Evolutionary conservation across 495 filamentous ascomycete genomes (phyloP), one percentile per base, ranked within the genome.

Genomic region (Parachaetomium inaequale): DNA sequence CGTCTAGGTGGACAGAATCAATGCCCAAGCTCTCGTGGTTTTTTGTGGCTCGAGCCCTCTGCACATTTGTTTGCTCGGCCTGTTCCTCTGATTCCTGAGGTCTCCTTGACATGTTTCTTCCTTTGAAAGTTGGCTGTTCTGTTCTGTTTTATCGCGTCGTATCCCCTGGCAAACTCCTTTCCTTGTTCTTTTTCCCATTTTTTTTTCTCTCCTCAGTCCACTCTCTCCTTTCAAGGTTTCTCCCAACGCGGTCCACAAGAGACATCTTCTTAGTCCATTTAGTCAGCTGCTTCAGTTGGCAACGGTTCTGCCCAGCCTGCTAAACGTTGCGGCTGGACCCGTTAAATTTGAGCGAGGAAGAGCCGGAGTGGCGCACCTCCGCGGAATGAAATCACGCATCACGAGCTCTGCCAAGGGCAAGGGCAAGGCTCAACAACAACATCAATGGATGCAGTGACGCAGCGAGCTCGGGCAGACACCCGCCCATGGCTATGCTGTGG

Each of bases 291-390:
- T n/a, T 51, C 50, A 29, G 40, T 29, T 31, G 26, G 51, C 47
- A 61, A 57, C 65, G 53, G 50, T 55, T 31, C 14, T 36, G 36
- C 46, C 28, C 38, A 31, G 28, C 21, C 21, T 42, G 40, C 58
- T 36, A 28, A 42, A 43, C 54, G 32, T 31, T 51, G 54, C 46
- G 54, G 55, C 65, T 53, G 43, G 57, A 46, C 54, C 31, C 51
- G 66, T 73, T 65, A 71, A 72, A 75, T 75, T 78, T 75, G 66
- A 72, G 65, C 70, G 73, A 76, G 57, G 66, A 74, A 75, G 71
- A 74, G 74, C 73, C 74, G n/a, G n/a, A n/a, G 72, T 68, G 63
- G 63, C 58, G 66, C 64, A 55, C 43, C 51, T 62, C 45, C 38
- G 29, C 53, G 62, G 54, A 45, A 59, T 38, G 38, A 49, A 42